Base-by-base conservation (phyloP, 2,329 filamentous ascomycete species). In the Cercospora berteroae region DNA sequence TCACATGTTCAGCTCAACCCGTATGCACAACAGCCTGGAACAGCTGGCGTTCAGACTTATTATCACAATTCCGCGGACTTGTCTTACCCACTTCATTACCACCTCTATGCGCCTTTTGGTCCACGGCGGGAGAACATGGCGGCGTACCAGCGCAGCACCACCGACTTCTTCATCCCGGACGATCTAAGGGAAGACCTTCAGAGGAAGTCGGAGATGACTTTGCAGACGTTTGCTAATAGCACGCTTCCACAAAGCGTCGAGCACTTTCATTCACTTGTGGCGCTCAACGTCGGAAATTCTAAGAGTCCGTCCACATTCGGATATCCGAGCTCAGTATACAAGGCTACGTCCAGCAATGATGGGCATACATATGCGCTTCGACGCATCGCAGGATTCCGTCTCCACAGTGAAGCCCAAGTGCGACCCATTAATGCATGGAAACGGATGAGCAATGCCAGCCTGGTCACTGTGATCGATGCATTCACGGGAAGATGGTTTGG, bases 401-500 rank as follows among this genome's bases (percentile, higher is more conserved):
- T 98, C 60, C 95, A 91, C 13, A 96, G 94, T 75, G 94, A 96
- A 74, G 90, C 93, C 72, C 92, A 94, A 4, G 96, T 98, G 62
- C 87, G 91, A 67, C 88, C 90, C 1, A 91, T 95, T 64, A 92
- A 94, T 73, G 89, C 91, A 10, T 99, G 95, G 95, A 94, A 94
- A 76, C 88, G 91, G 67, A 87, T 99, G 59, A 86, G 87, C 75
- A 94, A 90, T 74, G 90, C 89, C 65, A 92, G 88, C 71, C 87
- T 98, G 20, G 94, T 98, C 31, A 90, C 90, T 0, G 87, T 96
- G 8, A 89, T 96, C 74, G 93, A 97, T 79, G 93, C 92, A 0
- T 99, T 99, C 75, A 99, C 95, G 0, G 96, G 93, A 12, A 86
- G 93, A 69, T 92, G 90, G 27, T 99, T 99, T 79, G 92, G 93